Conservation (phyloP, 1,284 basidiomycete species). For the Papiliotrema nemorosa region DNA sequence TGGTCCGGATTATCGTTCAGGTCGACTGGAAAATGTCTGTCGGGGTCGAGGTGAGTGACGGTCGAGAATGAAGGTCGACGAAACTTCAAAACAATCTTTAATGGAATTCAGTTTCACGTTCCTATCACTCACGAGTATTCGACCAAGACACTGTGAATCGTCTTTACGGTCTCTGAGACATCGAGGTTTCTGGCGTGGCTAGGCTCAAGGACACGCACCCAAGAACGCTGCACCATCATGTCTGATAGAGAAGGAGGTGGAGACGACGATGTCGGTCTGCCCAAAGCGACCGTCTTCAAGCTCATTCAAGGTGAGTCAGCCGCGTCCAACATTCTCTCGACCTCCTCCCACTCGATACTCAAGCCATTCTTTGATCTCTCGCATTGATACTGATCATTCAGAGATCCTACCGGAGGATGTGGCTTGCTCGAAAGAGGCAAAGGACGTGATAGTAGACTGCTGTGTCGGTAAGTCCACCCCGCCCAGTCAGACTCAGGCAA, state of each 20-base stretch:
- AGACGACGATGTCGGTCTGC: conserved; percentile 90
- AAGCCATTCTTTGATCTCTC: not conserved
- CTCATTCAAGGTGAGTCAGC: conserved; percentile 75
- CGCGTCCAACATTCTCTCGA: not conserved
- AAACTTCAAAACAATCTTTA: no score
- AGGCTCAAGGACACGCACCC: no score
- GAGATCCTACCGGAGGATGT: conserved; percentile 86
- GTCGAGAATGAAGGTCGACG: no score
- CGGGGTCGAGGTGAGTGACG: no score
- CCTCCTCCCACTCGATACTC: not conserved
- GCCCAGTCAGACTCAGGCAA: not conserved
- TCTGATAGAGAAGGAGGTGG: conserved; percentile 46
- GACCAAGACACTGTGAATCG: no score
- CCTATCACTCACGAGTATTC: no score
- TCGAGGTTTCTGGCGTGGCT: no score
- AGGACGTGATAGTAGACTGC: conserved; percentile 94
- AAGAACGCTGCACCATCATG: no score
- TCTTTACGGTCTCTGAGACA: no score
- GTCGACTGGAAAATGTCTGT: no score
- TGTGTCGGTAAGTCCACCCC: conserved; percentile 76
- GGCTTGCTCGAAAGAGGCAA: conserved; percentile 90
- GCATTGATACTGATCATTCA: conserved; percentile 47
- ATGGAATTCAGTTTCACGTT: no score
- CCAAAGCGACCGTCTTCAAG: conserved; percentile 96
- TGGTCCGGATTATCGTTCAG: no score